Evolutionary conservation across 768 basidiomycete species (phyloP).

Genomic region (Pulveroboletus sp.): DNA sequence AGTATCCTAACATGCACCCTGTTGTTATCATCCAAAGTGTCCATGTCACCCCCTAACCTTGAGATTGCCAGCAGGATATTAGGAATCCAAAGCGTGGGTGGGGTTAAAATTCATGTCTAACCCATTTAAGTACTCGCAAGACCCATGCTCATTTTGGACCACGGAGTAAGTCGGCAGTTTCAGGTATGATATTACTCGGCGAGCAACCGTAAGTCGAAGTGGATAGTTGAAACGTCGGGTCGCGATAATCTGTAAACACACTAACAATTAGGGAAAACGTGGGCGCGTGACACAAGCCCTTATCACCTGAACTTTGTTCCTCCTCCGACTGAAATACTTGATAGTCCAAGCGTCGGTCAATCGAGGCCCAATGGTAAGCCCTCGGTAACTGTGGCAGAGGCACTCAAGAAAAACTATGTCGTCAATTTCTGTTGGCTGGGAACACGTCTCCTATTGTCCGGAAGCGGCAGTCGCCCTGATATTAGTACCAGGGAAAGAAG

Average conservation of each 20-base stretch:
- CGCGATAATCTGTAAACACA: not conserved
- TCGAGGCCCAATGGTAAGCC: too few species aligned
- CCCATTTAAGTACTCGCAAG: not conserved
- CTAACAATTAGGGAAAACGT: not conserved
- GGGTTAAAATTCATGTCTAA: not conserved
- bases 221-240: not conserved
- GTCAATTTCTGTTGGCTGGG: too few species aligned
- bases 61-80: constrained; percentile 5
- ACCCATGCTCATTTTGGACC: not conserved
- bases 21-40: not conserved
- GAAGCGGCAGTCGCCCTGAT: too few species aligned
- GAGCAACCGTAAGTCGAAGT: too few species aligned
- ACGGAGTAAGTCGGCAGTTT: not conserved
- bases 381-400: too few species aligned
- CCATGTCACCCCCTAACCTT: constrained; percentile 3
- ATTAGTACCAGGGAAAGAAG: too few species aligned
- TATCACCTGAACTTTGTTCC: not conserved
- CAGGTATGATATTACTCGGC: not conserved
- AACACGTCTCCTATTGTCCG: too few species aligned
- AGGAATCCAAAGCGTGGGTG: not conserved
- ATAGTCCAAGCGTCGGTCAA: too few species aligned
- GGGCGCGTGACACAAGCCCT: not conserved
- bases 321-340: too few species aligned
- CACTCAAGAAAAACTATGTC: too few species aligned
- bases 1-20: constrained; percentile 19